Conservation (phyloP, 805 yeast genomes). For the Saccharomyces mikatae region DNA sequence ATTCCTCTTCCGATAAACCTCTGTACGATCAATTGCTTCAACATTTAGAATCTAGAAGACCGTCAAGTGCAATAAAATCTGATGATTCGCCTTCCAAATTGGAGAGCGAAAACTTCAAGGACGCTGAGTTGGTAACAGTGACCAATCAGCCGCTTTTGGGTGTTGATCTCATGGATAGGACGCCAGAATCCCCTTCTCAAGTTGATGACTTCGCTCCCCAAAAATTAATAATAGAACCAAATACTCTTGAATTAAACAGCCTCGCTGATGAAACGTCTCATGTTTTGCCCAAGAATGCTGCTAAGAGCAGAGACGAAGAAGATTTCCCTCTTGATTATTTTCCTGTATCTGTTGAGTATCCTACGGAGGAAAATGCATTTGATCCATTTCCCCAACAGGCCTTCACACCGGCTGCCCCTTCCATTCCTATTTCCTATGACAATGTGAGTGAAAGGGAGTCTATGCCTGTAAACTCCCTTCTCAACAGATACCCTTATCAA, state of each 20-base stretch:
- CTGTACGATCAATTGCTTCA: slow-evolving; percentile 46
- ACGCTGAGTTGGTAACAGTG: background rate
- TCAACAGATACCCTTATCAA: background rate
- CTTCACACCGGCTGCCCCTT: slow-evolving; percentile 1
- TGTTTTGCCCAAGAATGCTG: slow-evolving; percentile 1
- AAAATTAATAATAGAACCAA: slow-evolving; percentile 13
- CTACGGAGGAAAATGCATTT: slow-evolving; percentile 9
- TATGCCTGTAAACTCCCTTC: background rate
- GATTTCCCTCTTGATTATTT: slow-evolving; percentile 70
- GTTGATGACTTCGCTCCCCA: slow-evolving; percentile 8
- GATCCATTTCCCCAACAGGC: background rate
- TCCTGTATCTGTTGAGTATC: slow-evolving; percentile 36
- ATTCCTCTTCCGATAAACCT: slow-evolving; percentile 36
- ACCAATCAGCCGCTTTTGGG: background rate
- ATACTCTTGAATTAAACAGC: slow-evolving; percentile 7
- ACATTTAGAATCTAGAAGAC: slow-evolving; percentile 33
- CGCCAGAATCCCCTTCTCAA: background rate
- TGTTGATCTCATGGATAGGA: background rate
- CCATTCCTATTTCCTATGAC: slow-evolving; percentile 7
- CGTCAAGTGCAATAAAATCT: background rate
- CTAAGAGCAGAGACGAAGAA: slow-evolving; percentile 36
- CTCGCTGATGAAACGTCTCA: background rate
- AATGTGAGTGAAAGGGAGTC: background rate
- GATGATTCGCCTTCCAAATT: slow-evolving; percentile 3
- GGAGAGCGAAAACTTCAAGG: background rate